Base-by-base conservation (phyloP, 805 yeast species). In the Spathaspora gorwiae region DNA sequence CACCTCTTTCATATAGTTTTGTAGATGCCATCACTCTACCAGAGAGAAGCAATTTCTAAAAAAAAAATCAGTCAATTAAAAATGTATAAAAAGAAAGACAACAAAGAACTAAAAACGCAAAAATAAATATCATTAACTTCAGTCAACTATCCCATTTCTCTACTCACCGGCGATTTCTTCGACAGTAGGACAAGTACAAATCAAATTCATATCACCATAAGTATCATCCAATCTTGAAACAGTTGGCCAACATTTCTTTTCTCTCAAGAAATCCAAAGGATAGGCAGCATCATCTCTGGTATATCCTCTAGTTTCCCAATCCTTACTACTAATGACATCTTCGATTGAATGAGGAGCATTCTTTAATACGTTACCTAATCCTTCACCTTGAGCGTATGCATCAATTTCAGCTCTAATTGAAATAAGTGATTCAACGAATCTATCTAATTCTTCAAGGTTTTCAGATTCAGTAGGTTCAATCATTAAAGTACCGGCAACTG, bases 381-480 rank as follows among this genome's bases (percentile, higher is more conserved):
- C 73, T 42, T 80, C 80, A 30, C 87, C 88, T 1, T 72, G 72
- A 47, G 84, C 81, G 45, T 82, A 80, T 8, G 81, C 84, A 41
- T 78, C 82, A 54, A 94, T 90, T 68, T 94, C 99, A 45, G 69
- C 64, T 60, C 90, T 82, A 50, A 94, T 94, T 4, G 88, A 65
- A 48, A 94, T 80, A 75, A 94, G 76, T 1, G 98, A 80, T 52
- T 89, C 90, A 45, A 90, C 83, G 67, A 94, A 92, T 59, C 97
- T 78, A 66, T 94, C 92, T 50, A 94, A 74, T 69, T 94, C 99
- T 45, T 76, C 87, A 58, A 84, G 68, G 60, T 89, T 81, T 70
- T 94, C 99, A 14, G 94, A 84, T 70, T 94, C 99, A 3, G 99
- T 94, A 48, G 99, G 99, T 71, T 94, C 99, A 51, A 94, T 81